A percentile compares a stretch with the other conserved stretches of the same genome.
phyloP scores from a whole-genome alignment of 169 alveolate genomes.

The Neospora caninum region DNA sequence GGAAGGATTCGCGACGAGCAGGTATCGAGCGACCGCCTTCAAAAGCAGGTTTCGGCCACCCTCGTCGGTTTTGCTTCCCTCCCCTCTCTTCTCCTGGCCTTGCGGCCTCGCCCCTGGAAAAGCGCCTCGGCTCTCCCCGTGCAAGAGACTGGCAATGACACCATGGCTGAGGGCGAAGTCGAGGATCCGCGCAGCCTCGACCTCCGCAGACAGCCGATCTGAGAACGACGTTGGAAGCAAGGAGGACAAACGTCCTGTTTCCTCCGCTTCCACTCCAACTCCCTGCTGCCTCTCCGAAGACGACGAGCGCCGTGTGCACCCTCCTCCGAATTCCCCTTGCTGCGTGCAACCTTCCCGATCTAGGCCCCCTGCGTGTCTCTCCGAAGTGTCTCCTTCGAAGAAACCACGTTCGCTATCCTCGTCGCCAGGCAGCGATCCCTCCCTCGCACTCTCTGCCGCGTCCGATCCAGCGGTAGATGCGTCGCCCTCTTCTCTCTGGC shows the following conservation, averaged over 20 bases:
- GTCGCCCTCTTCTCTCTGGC: neutral
- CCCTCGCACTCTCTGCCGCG: neutral
- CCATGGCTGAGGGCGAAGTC: neutral
- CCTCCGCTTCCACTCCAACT: neutral
- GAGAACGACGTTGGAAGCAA: neutral
- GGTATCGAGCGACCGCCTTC: neutral
- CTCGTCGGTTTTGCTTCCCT: neutral
- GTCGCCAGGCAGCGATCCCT: neutral
- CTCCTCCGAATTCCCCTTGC: neutral
- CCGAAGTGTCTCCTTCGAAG: neutral
- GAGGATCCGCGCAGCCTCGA: neutral
- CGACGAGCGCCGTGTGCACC: neutral
- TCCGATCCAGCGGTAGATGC: neutral
- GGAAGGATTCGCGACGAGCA: conserved; percentile 10
- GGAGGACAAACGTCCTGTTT: neutral
- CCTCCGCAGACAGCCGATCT: neutral
- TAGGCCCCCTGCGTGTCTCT: neutral
- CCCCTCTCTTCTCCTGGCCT: neutral
- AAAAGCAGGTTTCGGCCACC: neutral
- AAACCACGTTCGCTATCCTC: too few species aligned
- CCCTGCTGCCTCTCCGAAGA: neutral
- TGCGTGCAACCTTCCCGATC: neutral
- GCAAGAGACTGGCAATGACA: neutral
- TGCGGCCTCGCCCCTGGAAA: neutral
- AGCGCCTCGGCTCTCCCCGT: neutral